phyloP scores from a whole-genome alignment of 1,139 yeast species.

The Taphrina confusa region DNA sequence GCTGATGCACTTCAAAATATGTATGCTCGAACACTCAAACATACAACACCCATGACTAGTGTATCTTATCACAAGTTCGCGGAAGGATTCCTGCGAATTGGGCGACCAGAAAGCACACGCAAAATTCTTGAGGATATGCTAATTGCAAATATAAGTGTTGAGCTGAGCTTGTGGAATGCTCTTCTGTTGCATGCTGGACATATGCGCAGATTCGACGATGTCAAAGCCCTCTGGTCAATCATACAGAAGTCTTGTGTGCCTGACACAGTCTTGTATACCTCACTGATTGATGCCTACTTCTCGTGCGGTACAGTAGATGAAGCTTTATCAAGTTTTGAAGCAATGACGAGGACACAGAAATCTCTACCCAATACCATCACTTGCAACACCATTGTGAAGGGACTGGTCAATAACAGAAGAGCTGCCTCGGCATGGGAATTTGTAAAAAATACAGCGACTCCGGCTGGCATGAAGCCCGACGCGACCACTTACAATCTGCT shows the following conservation, averaged over 20 bases:
- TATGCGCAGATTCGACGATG: not conserved
- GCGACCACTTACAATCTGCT: conserved; percentile 2
- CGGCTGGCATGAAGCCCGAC: conserved; percentile 11
- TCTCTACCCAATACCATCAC: conserved; percentile 5
- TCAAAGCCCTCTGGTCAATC: not conserved
- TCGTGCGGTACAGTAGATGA: not conserved
- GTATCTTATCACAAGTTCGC: conserved; percentile 1
- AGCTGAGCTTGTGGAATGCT: conserved; percentile 1
- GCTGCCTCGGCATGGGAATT: not conserved
- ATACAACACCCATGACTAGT: not conserved
- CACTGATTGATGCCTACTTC: conserved; percentile 8
- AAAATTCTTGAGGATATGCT: not conserved
- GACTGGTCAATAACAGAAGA: not conserved
- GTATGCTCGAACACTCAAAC: not conserved
- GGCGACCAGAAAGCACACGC: not conserved
- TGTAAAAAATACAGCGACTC: conserved; percentile 4
- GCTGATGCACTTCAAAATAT: not conserved
- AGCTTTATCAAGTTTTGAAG: not conserved
- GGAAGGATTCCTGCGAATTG: conserved; percentile 7
- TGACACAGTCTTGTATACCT: not conserved
- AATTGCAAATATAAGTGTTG: not conserved
- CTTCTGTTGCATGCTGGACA: not conserved
- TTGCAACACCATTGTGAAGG: conserved; percentile 4
- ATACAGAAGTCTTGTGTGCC: not conserved
- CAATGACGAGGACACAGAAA: not conserved